Conservation (phyloP, 441 rosid genomes). For the Gossypium gossypioides region DNA sequence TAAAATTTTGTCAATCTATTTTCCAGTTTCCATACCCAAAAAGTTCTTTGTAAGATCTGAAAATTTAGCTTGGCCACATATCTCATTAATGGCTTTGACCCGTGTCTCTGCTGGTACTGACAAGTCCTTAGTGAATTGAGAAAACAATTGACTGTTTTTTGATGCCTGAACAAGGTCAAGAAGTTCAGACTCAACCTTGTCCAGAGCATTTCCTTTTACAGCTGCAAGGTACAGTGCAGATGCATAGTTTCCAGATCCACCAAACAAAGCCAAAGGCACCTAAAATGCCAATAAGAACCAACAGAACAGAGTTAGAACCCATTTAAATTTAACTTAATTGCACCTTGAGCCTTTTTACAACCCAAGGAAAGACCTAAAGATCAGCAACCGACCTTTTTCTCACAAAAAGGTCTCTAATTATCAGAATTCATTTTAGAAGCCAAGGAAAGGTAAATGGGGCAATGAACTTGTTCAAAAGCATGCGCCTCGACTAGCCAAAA, state of each 20-base stretch:
- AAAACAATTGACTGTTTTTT: constrained; percentile 44
- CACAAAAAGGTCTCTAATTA: background rate
- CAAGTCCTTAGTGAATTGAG: constrained; percentile 65
- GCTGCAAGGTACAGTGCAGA: constrained; percentile 65
- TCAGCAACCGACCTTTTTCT: background rate
- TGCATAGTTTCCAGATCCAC: constrained; percentile 86
- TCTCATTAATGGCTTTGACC: constrained; percentile 49
- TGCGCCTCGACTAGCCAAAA: background rate
- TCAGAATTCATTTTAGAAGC: background rate
- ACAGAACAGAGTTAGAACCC: constrained; percentile 2
- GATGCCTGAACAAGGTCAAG: constrained; percentile 51
- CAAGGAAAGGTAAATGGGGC: background rate
- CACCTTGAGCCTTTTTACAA: background rate
- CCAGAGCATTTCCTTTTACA: constrained; percentile 50
- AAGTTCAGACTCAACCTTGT: constrained; percentile 68
- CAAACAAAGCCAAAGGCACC: constrained; percentile 71
- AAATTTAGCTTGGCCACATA: constrained; percentile 53
- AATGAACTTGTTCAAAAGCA: background rate
- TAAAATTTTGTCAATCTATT: background rate
- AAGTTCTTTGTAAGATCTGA: constrained; percentile 57
- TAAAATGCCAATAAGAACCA: constrained; percentile 20
- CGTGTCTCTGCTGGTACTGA: constrained; percentile 54
- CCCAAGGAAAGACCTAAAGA: background rate
- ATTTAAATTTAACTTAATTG: background rate
- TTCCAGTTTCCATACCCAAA: constrained; percentile 42